A percentile compares a stretch with the other conserved stretches of the same genome.
phyloP scores from a whole-genome alignment of 1,284 basidiomycete species.

The Heliocybe sulcata region DNA sequence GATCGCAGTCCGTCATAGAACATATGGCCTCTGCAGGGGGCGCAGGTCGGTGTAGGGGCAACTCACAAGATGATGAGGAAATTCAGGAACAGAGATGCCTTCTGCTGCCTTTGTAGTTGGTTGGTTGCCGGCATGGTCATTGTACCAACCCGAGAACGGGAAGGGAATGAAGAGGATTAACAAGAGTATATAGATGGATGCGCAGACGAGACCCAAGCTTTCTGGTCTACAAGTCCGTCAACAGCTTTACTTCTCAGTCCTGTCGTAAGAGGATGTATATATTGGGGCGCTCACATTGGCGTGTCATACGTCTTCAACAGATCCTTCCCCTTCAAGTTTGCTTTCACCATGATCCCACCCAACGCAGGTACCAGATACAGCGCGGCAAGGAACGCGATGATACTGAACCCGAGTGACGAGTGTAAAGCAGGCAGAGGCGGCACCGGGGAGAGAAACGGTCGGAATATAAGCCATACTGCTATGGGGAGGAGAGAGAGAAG shows the following conservation, averaged over 20 bases:
- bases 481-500: constrained; percentile 55
- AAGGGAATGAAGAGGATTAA: constrained; percentile 88
- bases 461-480: constrained; percentile 60
- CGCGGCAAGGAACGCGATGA: constrained; percentile 71
- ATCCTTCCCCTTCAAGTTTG: constrained; percentile 76
- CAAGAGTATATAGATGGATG: constrained; percentile 81
- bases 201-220: constrained; percentile 86
- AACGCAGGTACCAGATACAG: constrained; percentile 71
- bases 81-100: constrained; percentile 62
- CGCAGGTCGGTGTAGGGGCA: not conserved
- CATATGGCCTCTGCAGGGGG: not conserved
- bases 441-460: constrained; percentile 60
- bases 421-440: constrained; percentile 65
- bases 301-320: constrained; percentile 70
- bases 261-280: not conserved
- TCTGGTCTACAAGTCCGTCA: constrained; percentile 66
- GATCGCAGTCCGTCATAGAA: too few species aligned
- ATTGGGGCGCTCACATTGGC: constrained; percentile 59
- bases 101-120: constrained; percentile 35
- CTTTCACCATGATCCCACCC: constrained; percentile 67
- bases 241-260: constrained; percentile 1
- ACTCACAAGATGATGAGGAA: constrained; percentile 83
- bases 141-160: constrained; percentile 72
- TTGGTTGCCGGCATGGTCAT: constrained; percentile 28
- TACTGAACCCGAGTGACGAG: constrained; percentile 72